phyloP scores from a whole-genome alignment of 2,329 filamentous ascomycete genomes.

The Exophiala sp. region DNA sequence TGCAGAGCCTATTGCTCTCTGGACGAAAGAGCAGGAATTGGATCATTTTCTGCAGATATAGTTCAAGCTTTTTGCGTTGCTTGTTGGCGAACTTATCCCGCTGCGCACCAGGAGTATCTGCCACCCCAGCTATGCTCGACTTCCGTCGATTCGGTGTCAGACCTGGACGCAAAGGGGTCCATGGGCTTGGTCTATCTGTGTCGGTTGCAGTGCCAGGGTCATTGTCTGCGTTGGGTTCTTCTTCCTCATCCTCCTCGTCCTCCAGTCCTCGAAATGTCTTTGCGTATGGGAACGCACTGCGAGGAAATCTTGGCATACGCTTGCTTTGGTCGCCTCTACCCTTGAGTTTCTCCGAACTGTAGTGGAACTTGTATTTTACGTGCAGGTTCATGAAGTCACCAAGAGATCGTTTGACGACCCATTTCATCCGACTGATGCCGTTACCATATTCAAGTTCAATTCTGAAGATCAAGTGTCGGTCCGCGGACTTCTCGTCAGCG shows the following conservation, averaged over 20 bases:
- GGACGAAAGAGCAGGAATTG: conserved; percentile 94
- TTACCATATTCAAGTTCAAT: conserved; percentile 96
- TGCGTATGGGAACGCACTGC: conserved; percentile 84
- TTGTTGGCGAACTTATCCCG: conserved; percentile 42
- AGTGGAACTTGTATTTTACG: conserved; percentile 84
- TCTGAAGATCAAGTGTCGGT: conserved; percentile 79
- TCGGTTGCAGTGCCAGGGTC: conserved; percentile 66
- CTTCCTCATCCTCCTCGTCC: conserved; percentile 72
- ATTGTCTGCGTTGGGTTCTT: conserved; percentile 44
- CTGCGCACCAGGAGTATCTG: conserved; percentile 38
- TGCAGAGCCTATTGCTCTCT: conserved; percentile 92
- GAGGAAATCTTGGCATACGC: conserved; percentile 85
- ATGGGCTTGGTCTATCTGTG: conserved; percentile 57
- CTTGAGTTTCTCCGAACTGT: conserved; percentile 76
- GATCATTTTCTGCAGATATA: conserved; percentile 90
- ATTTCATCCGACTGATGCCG: conserved; percentile 92
- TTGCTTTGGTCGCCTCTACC: conserved; percentile 66
- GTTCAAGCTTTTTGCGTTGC: conserved; percentile 73
- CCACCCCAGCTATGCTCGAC: conserved; percentile 48
- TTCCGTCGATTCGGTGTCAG: conserved; percentile 57
- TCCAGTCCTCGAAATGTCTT: conserved; percentile 75
- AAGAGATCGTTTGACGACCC: conserved; percentile 84
- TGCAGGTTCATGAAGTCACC: conserved; percentile 91
- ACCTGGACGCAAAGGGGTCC: conserved; percentile 53
- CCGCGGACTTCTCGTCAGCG: conserved; percentile 31